Conservation (phyloP, 2,329 filamentous ascomycete species). For the Diaporthe citri region DNA sequence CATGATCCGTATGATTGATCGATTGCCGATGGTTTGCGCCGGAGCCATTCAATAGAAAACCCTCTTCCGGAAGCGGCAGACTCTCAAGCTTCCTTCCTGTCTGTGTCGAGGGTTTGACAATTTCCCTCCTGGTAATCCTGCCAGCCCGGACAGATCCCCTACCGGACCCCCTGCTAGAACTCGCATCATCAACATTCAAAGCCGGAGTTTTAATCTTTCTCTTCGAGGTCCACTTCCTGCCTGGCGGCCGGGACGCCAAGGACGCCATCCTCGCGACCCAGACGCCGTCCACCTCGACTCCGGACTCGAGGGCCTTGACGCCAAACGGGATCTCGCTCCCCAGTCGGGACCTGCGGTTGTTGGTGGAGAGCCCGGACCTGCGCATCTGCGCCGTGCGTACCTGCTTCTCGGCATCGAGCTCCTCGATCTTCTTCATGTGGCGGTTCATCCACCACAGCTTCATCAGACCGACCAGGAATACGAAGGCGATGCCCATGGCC, state of each 20-base stretch:
- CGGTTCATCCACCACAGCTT: conserved; percentile 76
- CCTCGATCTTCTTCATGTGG: conserved; percentile 67
- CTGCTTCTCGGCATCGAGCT: conserved; percentile 76
- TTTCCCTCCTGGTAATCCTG: conserved; percentile 37
- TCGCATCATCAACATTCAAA: conserved; percentile 8
- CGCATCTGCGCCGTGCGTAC: conserved; percentile 65
- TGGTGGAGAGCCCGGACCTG: conserved; percentile 63
- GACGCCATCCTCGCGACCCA: conserved; percentile 73
- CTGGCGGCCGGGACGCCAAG: conserved; percentile 44
- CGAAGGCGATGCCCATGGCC: conserved; percentile 75
- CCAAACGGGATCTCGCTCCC: conserved; percentile 83
- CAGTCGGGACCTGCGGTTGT: conserved; percentile 48
- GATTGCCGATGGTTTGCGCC: neutral
- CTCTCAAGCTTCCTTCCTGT: conserved; percentile 33
- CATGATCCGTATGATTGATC: neutral
- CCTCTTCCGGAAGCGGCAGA: conserved; percentile 19
- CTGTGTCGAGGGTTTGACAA: conserved; percentile 24
- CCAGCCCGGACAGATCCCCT: conserved; percentile 23
- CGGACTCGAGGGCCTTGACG: conserved; percentile 84
- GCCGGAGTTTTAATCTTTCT: conserved; percentile 38
- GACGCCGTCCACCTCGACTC: conserved; percentile 87
- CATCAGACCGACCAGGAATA: conserved; percentile 75
- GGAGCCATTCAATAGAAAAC: neutral
- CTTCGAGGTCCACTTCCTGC: conserved; percentile 38
- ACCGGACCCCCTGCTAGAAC: conserved; percentile 3